Conservation (phyloP, 805 yeast genomes). For the Lipomyces chichibuensis region DNA sequence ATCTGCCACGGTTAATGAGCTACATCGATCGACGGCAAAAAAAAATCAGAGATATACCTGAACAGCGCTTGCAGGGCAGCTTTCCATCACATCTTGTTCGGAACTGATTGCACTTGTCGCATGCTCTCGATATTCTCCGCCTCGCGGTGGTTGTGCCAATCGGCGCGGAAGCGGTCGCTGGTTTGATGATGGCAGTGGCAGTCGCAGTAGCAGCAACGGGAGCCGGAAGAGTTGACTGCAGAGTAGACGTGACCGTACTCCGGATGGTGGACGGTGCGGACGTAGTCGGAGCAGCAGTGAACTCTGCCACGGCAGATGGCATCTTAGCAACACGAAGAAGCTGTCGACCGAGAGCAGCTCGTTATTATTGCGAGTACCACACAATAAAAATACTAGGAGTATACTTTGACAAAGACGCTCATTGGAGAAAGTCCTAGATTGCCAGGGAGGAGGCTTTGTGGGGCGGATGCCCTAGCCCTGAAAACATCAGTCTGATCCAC, state of each 20-base stretch:
- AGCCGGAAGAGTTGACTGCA: not conserved
- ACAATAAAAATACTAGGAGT: not conserved
- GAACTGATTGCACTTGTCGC: constrained; percentile 53
- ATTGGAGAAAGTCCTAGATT: no score
- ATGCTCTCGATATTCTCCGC: constrained; percentile 46
- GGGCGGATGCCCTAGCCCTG: no score
- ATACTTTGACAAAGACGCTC: no score
- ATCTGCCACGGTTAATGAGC: constrained; percentile 7
- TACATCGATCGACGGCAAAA: no score
- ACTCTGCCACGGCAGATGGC: not conserved
- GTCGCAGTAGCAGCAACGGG: not conserved
- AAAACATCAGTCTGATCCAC: no score
- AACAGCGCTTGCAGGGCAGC: constrained; percentile 52
- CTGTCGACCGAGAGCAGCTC: not conserved
- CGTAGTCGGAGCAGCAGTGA: not conserved
- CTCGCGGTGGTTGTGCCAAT: constrained; percentile 1
- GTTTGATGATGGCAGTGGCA: not conserved
- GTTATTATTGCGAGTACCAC: not conserved
- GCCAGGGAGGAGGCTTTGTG: no score
- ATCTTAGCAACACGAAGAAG: not conserved
- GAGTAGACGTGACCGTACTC: not conserved
- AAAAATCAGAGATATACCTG: constrained; percentile 29
- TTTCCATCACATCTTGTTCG: constrained; percentile 56
- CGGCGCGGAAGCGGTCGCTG: not conserved
- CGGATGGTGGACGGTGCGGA: not conserved